Conservation (phyloP, 1,139 yeast genomes). For the Blastobotrys malaysiensis region DNA sequence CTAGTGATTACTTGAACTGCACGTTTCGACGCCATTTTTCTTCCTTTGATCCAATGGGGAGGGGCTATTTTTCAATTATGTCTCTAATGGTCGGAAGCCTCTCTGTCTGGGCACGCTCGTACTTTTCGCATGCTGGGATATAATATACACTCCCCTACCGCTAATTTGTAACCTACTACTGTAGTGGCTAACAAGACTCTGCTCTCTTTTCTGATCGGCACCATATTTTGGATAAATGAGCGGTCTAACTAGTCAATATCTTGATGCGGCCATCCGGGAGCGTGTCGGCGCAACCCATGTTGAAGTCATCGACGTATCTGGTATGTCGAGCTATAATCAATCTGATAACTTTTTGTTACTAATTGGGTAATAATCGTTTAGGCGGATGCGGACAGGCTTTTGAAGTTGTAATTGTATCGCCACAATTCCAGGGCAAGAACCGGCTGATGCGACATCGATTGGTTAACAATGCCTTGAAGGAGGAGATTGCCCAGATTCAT, state of each 20-base stretch:
- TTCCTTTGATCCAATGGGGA: neutral
- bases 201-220: neutral
- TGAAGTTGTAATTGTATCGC: conserved; percentile 76
- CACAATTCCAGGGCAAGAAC: conserved; percentile 70
- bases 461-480: conserved; percentile 72
- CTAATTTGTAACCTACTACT: neutral
- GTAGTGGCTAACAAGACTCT: neutral
- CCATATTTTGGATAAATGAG: neutral
- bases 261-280: conserved; percentile 29
- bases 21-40: conserved; percentile 14
- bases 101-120: neutral
- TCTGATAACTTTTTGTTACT: conserved; percentile 5
- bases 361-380: neutral
- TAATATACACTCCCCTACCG: neutral
- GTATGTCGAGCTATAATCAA: conserved; percentile 17
- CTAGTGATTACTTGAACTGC: conserved; percentile 16
- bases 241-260: conserved; percentile 20
- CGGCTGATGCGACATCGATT: conserved; percentile 80
- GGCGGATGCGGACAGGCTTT: conserved; percentile 90
- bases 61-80: neutral
- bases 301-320: conserved; percentile 37
- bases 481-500: conserved; percentile 80
- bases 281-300: conserved; percentile 35
- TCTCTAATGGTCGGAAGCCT: neutral
- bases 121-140: neutral